Evolutionary conservation across 768 basidiomycete species (phyloP), one percentile per base, ranked within the genome.

Genomic region (Mycena sanguinolenta): DNA sequence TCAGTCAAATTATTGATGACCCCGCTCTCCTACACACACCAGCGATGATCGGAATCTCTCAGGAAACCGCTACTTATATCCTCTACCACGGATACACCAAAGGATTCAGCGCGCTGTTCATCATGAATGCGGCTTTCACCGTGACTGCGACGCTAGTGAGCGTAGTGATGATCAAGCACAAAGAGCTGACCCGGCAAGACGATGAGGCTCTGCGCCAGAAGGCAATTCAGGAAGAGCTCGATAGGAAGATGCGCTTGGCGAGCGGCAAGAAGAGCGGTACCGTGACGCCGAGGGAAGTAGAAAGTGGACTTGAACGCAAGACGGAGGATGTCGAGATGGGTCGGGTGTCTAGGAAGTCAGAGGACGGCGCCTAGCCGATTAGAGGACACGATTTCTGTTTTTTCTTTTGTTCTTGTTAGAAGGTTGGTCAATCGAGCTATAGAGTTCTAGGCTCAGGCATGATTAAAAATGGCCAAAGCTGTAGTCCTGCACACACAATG

Each of bases 71-170:
- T 2, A 70, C 67, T 2, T 78, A 80, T 23, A 85, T 89, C 55
- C 80, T 92, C 28, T 77, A 79, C 10, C 67, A 82, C 12, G 90
- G 87, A 0, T 90, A 88, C 78, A 88, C 85, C 25, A 77, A 76
- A 21, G 92, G 92, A 2, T 90, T 93, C 78, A 78, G 83, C 46
- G 76, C 81, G 4, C 81, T 92, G 3, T 94, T 92, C 79, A 83
- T 90, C 44, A 81, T 93, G 67, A 88, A 92, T 69, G 87, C 89
- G 2, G 82, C 83, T 2, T 77, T 91, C 36, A 85, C 88, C 7
- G 87, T 84, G 1, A 64, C 88, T 1, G 90, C 89, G 5, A 86
- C 87, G n/a, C 74, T 90, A 32, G 79, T 88, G 21, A 87, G 88
- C 66, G 75, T 91, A 16, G 70, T 88, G 54, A 86, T 92, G 84